Evolutionary conservation across 2,329 filamentous ascomycete genomes (phyloP), one percentile per base, ranked within the genome.

Genomic region (Microdochium paspali): DNA sequence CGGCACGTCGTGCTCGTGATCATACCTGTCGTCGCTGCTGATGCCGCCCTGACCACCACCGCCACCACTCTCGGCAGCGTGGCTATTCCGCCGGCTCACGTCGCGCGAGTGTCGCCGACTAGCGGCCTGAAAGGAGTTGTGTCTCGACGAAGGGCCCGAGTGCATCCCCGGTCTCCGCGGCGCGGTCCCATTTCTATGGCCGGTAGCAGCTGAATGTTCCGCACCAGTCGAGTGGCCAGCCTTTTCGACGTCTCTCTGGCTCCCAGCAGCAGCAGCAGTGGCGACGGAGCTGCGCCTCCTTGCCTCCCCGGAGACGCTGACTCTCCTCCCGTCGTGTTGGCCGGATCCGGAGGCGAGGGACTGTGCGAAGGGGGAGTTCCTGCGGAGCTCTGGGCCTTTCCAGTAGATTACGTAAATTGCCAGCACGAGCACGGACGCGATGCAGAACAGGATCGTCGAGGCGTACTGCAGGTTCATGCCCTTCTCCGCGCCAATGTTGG

Each of bases 401-500:
- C 67, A 72, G 55, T 79, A 81, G 53, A 81, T 76, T 9, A 76
- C 60, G 51, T 75, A 80, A 4, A 80, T 73, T 0, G 76, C 73
- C 44, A 72, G 67, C 23, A 73, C 68, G 2, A 81, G 66, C 18
- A 78, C 55, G 7, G 76, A 61, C 0, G 75, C 68, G 24, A 80
- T 58, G 28, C 66, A 70, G 3, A 70, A 74, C 1, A 82, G 69
- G 15, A 82, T 73, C 0, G 73, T 75, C 13, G 70, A 74, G 0
- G 77, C 76, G 54, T 73, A 76, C 45, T 76, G 66, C 1, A 80
- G 65, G 44, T 77, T 72, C 52, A 72, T 70, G 54, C 73, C 72
- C 13, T 68, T 62, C 43, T 58, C 55, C 4, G 59, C 57, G 2
- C 67, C 66, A 43, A 74, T 69, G 42, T 69, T 77, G 25, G 62